Evolutionary conservation across 139 green algal genomes (phyloP).

Genomic region (Gonium pectorale): DNA sequence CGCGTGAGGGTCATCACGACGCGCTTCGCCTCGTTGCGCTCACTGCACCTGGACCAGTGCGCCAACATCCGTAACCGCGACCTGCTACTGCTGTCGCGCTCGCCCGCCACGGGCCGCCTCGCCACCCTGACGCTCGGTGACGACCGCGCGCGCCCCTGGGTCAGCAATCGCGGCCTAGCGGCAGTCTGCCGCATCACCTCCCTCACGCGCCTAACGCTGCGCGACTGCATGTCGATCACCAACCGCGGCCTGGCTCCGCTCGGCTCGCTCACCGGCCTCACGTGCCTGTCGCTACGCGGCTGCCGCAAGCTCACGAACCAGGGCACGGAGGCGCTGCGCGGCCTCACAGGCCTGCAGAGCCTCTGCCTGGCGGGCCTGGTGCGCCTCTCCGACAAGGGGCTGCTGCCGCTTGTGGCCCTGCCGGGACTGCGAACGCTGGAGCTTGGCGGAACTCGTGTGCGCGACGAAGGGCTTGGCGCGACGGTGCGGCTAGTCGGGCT

Average conservation of each 20-base stretch:
- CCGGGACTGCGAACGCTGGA: slow-evolving; percentile 34
- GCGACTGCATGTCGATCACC: slow-evolving; percentile 55
- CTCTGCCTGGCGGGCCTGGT: slow-evolving; percentile 55
- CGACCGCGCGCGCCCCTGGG: slow-evolving; percentile 54
- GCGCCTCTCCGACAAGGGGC: slow-evolving; percentile 51
- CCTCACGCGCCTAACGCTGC: slow-evolving; percentile 56
- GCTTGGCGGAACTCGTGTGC: slow-evolving; percentile 51
- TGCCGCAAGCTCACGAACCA: slow-evolving; percentile 60
- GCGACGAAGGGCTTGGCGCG: slow-evolving; percentile 54
- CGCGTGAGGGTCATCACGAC: slow-evolving; percentile 33
- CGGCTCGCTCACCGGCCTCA: slow-evolving; percentile 24
- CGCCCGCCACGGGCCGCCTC: slow-evolving; percentile 11
- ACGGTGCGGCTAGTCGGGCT: background rate
- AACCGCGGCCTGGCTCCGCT: slow-evolving; percentile 53
- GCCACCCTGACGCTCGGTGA: slow-evolving; percentile 60
- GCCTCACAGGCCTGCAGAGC: slow-evolving; percentile 32
- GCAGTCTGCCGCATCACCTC: slow-evolving; percentile 46
- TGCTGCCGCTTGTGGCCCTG: slow-evolving; percentile 44
- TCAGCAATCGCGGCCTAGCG: slow-evolving; percentile 54
- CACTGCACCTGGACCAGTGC: slow-evolving; percentile 55
- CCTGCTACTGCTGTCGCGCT: slow-evolving; percentile 44
- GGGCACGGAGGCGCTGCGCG: slow-evolving; percentile 44
- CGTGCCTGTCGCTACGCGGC: slow-evolving; percentile 50
- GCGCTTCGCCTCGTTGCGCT: slow-evolving; percentile 52
- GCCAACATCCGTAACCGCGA: slow-evolving; percentile 55